A percentile compares a stretch with the other conserved stretches of the same genome.
These are phyloP conservation scores for Globisporangium irregulare DNA, from an alignment of 352 stramenopile species.

Conservation along the genomic window DNA sequence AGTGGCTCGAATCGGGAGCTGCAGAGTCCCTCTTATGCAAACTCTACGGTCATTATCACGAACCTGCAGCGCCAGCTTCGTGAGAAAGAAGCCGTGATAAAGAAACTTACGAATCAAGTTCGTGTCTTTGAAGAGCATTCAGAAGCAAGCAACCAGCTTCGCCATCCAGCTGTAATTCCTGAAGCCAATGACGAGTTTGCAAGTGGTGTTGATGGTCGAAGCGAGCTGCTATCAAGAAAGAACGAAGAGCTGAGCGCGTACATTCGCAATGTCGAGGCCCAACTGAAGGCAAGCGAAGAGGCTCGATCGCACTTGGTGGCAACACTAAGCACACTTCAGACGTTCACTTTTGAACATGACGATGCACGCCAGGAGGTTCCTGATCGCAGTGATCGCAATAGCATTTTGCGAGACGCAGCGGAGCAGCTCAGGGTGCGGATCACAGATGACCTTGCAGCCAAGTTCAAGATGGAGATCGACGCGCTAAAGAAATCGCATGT, in stretches of 20 bases:
- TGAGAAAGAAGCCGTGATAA: slow-evolving; percentile 15
- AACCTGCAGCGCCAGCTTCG: slow-evolving; percentile 33
- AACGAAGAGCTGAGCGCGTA: slow-evolving; percentile 16
- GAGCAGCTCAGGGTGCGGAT: slow-evolving; percentile 4
- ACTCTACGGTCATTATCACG: slow-evolving; percentile 35
- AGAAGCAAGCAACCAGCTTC: not conserved
- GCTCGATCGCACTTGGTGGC: slow-evolving; percentile 54
- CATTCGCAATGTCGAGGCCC: slow-evolving; percentile 34
- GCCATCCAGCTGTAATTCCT: not conserved
- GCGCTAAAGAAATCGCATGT: slow-evolving; percentile 9
- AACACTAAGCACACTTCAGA: slow-evolving; percentile 50
- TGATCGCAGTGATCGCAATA: not conserved
- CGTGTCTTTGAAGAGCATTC: not conserved
- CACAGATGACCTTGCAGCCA: not conserved
- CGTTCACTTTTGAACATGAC: slow-evolving; percentile 6
- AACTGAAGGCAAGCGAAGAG: slow-evolving; percentile 69
- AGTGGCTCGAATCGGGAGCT: not conserved
- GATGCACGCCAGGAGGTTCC: not conserved
- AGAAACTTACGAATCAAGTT: slow-evolving; percentile 10
- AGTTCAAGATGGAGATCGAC: slow-evolving; percentile 18
- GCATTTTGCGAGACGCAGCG: not conserved
- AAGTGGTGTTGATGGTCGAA: not conserved
- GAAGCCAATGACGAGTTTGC: not conserved
- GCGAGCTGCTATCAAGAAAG: slow-evolving; percentile 1
- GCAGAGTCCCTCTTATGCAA: slow-evolving; percentile 29